Percentiles rank a stretch among this genome's conserved stretches.
These are phyloP conservation scores for Stemphylium lycopersici DNA, from an alignment of 2,329 filamentous ascomycete genomes.

Conservation along the genomic window DNA sequence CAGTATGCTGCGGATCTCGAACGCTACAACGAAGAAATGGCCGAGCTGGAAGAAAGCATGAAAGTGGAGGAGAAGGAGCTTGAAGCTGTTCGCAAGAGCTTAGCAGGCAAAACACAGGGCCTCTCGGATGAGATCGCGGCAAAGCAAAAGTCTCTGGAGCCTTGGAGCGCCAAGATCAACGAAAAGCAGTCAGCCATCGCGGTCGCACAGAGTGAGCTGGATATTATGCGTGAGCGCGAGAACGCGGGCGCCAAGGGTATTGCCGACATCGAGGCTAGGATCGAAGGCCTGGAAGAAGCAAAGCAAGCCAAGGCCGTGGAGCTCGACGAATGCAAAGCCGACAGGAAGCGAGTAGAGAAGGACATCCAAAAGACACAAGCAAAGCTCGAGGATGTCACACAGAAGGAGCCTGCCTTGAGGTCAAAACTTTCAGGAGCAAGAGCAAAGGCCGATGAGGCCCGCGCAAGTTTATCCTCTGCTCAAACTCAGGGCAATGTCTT, in stretches of 20 bases:
- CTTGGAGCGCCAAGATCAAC: conserved; percentile 97
- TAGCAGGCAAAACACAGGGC: conserved; percentile 95
- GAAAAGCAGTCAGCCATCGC: conserved; percentile 93
- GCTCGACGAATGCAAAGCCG: conserved; percentile 74
- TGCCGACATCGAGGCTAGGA: conserved; percentile 81
- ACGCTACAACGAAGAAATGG: conserved; percentile 74
- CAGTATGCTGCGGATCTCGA: conserved; percentile 81
- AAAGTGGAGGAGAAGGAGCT: conserved; percentile 82
- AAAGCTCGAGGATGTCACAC: conserved; percentile 73
- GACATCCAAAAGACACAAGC: conserved; percentile 74
- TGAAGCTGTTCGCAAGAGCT: conserved; percentile 77
- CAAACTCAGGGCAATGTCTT: conserved; percentile 94
- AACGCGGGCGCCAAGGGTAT: conserved; percentile 85
- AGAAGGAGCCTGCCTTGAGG: conserved; percentile 81
- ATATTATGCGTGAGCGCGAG: conserved; percentile 87
- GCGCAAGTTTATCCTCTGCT: conserved; percentile 84
- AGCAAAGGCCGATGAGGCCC: conserved; percentile 95
- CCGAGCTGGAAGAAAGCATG: conserved; percentile 76
- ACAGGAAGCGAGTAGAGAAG: conserved; percentile 74
- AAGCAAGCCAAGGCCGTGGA: conserved; percentile 73
- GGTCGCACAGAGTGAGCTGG: conserved; percentile 91
- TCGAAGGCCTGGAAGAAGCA: conserved; percentile 73
- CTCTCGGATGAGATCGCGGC: conserved; percentile 90
- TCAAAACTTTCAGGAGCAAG: conserved; percentile 85
- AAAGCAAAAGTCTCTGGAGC: conserved; percentile 93